Percentiles rank a stretch among this genome's conserved stretches.
Evolutionary conservation across 2,329 filamentous ascomycete genomes (phyloP).

Genomic region (Aspergillus calidoustus): DNA sequence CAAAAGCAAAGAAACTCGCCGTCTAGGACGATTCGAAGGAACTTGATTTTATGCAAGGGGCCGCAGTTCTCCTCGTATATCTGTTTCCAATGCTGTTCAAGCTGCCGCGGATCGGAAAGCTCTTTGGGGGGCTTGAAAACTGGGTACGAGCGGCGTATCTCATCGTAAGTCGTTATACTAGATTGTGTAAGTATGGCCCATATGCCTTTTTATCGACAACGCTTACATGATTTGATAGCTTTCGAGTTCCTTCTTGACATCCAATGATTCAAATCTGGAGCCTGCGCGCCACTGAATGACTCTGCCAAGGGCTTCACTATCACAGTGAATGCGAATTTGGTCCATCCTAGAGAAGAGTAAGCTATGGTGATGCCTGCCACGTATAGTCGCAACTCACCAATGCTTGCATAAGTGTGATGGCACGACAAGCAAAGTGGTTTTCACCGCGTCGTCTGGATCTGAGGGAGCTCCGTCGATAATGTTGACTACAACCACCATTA

Average conservation of each 20-base stretch:
- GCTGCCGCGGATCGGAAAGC: constrained; percentile 23
- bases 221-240: constrained; percentile 32
- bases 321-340: constrained; percentile 40
- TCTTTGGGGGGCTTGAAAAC: constrained; percentile 24
- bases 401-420: constrained; percentile 39
- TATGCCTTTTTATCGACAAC: background rate
- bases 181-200: constrained; percentile 8
- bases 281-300: constrained; percentile 33
- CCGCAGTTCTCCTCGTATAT: constrained; percentile 33
- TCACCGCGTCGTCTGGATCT: constrained; percentile 23
- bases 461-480: constrained; percentile 40
- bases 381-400: constrained; percentile 32
- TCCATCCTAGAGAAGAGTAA: constrained; percentile 26
- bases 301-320: constrained; percentile 23
- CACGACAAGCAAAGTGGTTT: constrained; percentile 45
- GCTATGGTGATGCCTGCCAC: background rate
- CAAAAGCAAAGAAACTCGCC: constrained; percentile 28
- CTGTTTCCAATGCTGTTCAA: constrained; percentile 31
- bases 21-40: constrained; percentile 47
- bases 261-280: constrained; percentile 22
- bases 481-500: constrained; percentile 32
- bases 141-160: constrained; percentile 42
- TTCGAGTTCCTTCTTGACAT: constrained; percentile 26
- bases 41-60: constrained; percentile 41
- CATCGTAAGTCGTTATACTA: constrained; percentile 45